Evolutionary conservation across 306 rosid genomes (phyloP), one percentile per base, ranked within the genome.

Genomic region (Quercus parvula): DNA sequence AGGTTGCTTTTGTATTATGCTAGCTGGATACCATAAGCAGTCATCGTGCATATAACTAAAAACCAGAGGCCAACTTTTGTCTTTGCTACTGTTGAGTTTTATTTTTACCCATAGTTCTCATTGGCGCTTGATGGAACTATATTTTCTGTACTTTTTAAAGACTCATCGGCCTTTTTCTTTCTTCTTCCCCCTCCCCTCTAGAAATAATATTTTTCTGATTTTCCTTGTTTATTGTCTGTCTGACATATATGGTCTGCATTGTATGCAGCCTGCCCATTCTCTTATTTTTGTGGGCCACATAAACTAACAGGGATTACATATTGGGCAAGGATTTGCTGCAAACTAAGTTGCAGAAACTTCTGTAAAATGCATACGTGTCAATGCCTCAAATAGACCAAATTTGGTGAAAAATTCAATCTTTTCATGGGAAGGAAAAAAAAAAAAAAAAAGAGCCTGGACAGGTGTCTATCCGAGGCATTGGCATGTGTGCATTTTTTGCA

Each of bases 1-100:
- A 87, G 75, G 38, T 81, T 76, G 59, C 75, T 70, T n/a, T 77
- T 58, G 46, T 27, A 76, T 57, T 27, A 3, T 19, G 63, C 44
- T 15, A 46, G 81, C n/a, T 24, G 6, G 62, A 5, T 19, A 56
- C 61, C 25, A 56, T 19, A n/a, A n/a, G n/a, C 24, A 18, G 19
- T 56, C 22, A 56, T 56, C 61, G 6, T 56, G 61, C 61, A 56
- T 19, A 64, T 64, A 64, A 61, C 13, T 61, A 27, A 61, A 61
- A 25, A 25, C 2, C 33, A 56, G 27, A 10, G 68, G 19, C 27
- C 9, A 4, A 25, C 11, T 14, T 62, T 2, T 62, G 28, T 15
- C 69, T 62, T 62, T 28, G 35, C 38, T 5, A 13, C 41, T 27
- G 69, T 57, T 57, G 63, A 24, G 10, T 9, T 57, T 57, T 57